These are phyloP conservation scores for Neoascochyta sp. DNA, from an alignment of 2,329 filamentous ascomycete species.

Conservation along the genomic window DNA sequence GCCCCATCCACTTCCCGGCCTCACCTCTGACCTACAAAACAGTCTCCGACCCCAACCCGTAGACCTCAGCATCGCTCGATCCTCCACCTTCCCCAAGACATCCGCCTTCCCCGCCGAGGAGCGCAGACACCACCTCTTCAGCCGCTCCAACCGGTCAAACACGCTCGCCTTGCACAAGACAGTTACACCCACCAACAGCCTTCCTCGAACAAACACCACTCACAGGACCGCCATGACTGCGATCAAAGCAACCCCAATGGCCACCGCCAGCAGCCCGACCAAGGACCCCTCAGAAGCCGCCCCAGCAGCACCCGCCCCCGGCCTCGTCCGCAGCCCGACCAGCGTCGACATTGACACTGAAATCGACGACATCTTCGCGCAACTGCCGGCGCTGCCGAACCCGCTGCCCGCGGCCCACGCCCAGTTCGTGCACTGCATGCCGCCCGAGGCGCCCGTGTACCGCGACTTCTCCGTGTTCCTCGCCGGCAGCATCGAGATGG, in stretches of 20 bases:
- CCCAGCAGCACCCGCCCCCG: constrained; percentile 2
- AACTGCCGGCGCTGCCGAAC: constrained; percentile 10
- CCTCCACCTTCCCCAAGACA: constrained; percentile 10
- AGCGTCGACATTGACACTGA: constrained; percentile 17
- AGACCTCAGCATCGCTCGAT: constrained; percentile 7
- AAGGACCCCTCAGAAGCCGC: constrained; percentile 2
- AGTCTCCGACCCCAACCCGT: constrained; percentile 11
- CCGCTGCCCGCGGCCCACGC: constrained; percentile 5
- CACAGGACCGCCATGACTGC: constrained; percentile 1
- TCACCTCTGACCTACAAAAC: constrained; percentile 5
- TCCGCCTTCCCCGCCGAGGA: constrained; percentile 2
- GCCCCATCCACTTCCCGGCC: constrained; percentile 7
- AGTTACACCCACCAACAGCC: no score
- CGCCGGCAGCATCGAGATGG: constrained; percentile 54
- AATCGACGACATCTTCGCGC: constrained; percentile 16
- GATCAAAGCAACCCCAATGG: not conserved
- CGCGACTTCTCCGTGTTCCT: constrained; percentile 51
- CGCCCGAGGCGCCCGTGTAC: constrained; percentile 14
- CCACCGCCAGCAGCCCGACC: not conserved
- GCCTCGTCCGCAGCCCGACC: not conserved
- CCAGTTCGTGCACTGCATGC: constrained; percentile 12
- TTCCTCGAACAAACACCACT: not conserved
- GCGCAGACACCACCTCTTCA: constrained; percentile 7
- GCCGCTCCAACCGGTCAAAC: constrained; percentile 5
- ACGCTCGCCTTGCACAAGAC: constrained; percentile 1